Percentiles rank a stretch among this genome's conserved stretches.
Conservation (phyloP, 1,284 basidiomycete genomes). For the Sanghuangporus weigelae region DNA sequence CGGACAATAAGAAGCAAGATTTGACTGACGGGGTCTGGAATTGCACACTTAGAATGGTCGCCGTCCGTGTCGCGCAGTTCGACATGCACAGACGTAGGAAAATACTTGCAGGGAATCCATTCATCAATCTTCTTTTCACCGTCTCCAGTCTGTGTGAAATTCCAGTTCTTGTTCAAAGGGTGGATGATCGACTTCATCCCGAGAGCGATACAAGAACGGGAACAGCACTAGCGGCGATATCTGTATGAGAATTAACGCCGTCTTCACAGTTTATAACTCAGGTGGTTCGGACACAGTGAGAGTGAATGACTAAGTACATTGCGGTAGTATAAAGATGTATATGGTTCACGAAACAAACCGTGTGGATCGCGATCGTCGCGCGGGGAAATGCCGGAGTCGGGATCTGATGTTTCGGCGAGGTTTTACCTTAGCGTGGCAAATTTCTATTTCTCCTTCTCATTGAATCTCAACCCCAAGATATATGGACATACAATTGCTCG, state of each 20-base stretch:
- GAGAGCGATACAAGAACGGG: background rate
- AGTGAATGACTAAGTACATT: background rate
- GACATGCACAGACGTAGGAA: conserved; percentile 83
- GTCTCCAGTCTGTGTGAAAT: conserved; percentile 63
- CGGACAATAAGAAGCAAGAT: background rate
- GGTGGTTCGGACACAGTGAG: background rate
- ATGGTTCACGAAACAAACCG: background rate
- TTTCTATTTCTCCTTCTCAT: background rate
- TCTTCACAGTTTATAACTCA: background rate
- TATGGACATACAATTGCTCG: background rate
- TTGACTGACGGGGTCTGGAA: conserved; percentile 70
- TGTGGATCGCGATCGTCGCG: background rate
- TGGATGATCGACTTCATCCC: conserved; percentile 14
- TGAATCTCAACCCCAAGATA: background rate
- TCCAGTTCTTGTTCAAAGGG: conserved; percentile 45
- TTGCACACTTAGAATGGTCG: conserved; percentile 39
- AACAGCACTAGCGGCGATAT: background rate
- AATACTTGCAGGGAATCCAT: conserved; percentile 56
- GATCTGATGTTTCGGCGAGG: background rate
- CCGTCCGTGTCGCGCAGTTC: conserved; percentile 55
- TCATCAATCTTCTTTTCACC: conserved; percentile 55
- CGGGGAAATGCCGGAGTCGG: background rate
- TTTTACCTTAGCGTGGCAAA: background rate
- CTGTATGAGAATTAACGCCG: background rate
- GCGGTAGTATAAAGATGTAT: background rate